Percentiles rank a stretch among this genome's conserved stretches.
Conservation (phyloP, 208 protist species). For the Trypanosoma platydactyli region DNA sequence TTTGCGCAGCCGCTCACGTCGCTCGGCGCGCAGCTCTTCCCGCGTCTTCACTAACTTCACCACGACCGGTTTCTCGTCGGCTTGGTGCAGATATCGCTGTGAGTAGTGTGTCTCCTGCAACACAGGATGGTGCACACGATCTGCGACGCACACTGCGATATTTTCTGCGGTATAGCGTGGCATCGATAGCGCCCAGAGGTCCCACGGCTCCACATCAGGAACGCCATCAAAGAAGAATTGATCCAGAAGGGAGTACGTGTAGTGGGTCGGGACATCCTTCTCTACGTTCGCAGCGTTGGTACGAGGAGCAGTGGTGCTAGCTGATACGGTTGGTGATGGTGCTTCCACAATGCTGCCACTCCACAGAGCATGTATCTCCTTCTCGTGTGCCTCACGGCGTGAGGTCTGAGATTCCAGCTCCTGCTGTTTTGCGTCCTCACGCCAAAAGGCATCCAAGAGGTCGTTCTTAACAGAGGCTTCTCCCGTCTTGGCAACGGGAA, state of each 20-base stretch:
- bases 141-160: conserved; percentile 29
- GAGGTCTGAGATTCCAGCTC: conserved; percentile 2
- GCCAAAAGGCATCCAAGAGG: conserved; percentile 27
- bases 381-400: conserved; percentile 31
- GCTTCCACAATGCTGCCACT: background rate
- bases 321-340: background rate
- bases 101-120: conserved; percentile 65
- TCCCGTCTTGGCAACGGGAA: background rate
- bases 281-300: conserved; percentile 5
- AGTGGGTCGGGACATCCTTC: conserved; percentile 4
- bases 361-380: conserved; percentile 23
- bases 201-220: conserved; percentile 85
- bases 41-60: conserved; percentile 54
- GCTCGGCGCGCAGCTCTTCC: conserved; percentile 65
- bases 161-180: conserved; percentile 53
- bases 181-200: conserved; percentile 61
- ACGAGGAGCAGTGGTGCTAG: background rate
- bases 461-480: background rate
- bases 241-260: conserved; percentile 44
- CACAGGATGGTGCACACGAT: conserved; percentile 55
- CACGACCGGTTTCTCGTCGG: conserved; percentile 21
- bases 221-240: conserved; percentile 63
- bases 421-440: conserved; percentile 25
- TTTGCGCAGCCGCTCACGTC: conserved; percentile 56
- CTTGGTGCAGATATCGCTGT: conserved; percentile 37